Percentiles rank a stretch among this genome's conserved stretches.
Evolutionary conservation across 768 basidiomycete species (phyloP).

Genomic region (Suillus placidus): DNA sequence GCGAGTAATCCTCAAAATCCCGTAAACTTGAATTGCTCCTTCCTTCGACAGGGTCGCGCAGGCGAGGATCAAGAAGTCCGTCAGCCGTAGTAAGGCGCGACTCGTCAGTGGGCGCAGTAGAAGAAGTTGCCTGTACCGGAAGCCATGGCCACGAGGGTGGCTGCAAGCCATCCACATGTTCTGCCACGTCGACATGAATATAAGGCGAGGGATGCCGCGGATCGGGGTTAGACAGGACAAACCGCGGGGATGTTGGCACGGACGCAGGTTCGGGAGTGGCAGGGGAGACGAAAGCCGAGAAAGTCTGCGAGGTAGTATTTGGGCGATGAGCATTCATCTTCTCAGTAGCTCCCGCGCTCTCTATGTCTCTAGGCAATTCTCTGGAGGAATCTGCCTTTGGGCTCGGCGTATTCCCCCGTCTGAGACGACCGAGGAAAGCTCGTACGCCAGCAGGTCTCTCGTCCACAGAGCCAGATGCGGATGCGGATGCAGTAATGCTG

Average conservation of each 20-base stretch:
- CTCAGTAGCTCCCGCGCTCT: conserved; percentile 19
- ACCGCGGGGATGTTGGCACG: conserved; percentile 24
- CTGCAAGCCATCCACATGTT: not conserved
- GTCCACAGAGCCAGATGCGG: conserved; percentile 21
- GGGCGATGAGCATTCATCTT: not conserved
- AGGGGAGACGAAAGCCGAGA: conserved; percentile 2
- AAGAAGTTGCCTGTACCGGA: conserved; percentile 7
- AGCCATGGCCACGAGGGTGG: conserved; percentile 11
- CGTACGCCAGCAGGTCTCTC: conserved; percentile 33
- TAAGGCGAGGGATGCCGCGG: conserved; percentile 25
- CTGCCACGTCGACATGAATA: conserved; percentile 10
- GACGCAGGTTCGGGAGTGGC: conserved; percentile 18
- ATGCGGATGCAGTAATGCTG: conserved; percentile 13
- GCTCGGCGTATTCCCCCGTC: conserved; percentile 31
- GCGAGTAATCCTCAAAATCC: conserved; percentile 38
- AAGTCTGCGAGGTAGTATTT: not conserved
- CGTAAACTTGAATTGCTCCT: conserved; percentile 30
- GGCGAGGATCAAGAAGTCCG: conserved; percentile 34
- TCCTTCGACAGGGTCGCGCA: conserved; percentile 22
- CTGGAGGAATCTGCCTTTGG: conserved; percentile 25
- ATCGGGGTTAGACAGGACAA: conserved; percentile 36
- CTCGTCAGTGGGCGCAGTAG: conserved; percentile 32
- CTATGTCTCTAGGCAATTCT: conserved; percentile 23
- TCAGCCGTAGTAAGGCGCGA: conserved; percentile 20
- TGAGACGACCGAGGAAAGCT: conserved; percentile 29